Base-by-base conservation (phyloP, 2,329 filamentous ascomycete species). In the Aspergillus niger region DNA sequence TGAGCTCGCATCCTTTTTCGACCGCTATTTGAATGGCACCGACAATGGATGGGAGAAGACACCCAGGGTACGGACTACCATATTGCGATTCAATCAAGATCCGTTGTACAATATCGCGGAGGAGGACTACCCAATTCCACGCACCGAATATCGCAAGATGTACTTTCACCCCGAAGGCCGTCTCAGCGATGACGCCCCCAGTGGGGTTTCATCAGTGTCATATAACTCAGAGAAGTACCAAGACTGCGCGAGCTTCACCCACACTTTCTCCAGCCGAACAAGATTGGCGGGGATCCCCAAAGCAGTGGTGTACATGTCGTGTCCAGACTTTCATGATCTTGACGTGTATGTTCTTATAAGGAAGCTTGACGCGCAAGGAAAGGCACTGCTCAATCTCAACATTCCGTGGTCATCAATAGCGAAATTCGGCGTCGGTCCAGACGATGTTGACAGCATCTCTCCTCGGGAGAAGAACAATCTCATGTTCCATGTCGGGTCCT, bases 201-300 rank as follows among this genome's bases (percentile, higher is more conserved):
- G 39, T 0, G 11, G 17, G 0, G 26, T 30, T 0, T 43, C 57
- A 1, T 30, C 52, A 1, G 24, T 62, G 2, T 62, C 57, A 2
- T 62, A 62, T 17, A 59, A 57, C 13, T 56, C 60, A 2, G 60
- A 62, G 17, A 43, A 59, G 11, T 58, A 54, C 1, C 32, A 38
- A 7, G 57, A 61, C 13, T 58, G 49, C 2, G 61, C 61, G 4
- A 61, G 52, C 22, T 63, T 63, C 58, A 63, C 61, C 17, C 50
- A 61, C 26, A 58, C 61, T 1, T 63, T 63, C 7, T 3, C 38
- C 2, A 24, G 39, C 2, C 54, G 53, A 17, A 61, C 58, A 1
- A 59, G 59, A 17, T 30, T 63, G 7, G 61, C 59, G 22, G 61
- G 61, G 8, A 61, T 63, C 3, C 61, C 61, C 3, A 63, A 63